Base-by-base conservation (phyloP, 2,329 filamentous ascomycete genomes). In the Thermoascus crustaceus region DNA sequence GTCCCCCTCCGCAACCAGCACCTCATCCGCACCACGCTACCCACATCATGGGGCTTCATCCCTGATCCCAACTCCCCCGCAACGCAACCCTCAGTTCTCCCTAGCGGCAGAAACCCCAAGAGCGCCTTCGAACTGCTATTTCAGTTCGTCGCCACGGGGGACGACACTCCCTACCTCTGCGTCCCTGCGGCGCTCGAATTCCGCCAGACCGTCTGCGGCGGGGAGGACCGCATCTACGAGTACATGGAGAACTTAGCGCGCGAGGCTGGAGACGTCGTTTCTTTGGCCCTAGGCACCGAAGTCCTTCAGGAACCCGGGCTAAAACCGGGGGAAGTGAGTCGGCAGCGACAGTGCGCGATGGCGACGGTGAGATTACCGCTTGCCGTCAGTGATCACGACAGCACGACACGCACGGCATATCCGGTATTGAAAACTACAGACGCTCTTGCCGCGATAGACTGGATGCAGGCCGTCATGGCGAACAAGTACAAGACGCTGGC, bases 1-100 rank as follows among this genome's bases (percentile, higher is more conserved):
- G 83, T 91, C 1, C 83, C 87, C 0, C 40, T 68, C 11, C 72
- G 81, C 14, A 87, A 93, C 57, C 89, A 95, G 57, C 64, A 68
- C 32, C 60, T 93, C 27, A 76, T 95, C 26, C 73, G 78, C 9
- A 79, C 79, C 2, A 80, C 85, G 0, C 58, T 93, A 19, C 84
- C 86, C 0, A 94, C 86, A 0, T 86, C 80, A 24, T 84, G 88
- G 56, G 83, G 85, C 0, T 94, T 85, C 57, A 53, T 73, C 0
- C 70, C 84, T 0, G 32, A 37, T 2, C 39, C 49, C 1, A 22
- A 37, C 2, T 45, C 52, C 4, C 19, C 43, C 20, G 35, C 41
- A 1, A 76, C 77, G 42, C 67, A 68, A 4, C 50, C 54, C 0
- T 87, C 48, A 2, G 41, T 43, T 8, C 30, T 47, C 75, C 39